Evolutionary conservation across 495 filamentous ascomycete genomes (phyloP).

Genomic region (Penicillium chermesinum): DNA sequence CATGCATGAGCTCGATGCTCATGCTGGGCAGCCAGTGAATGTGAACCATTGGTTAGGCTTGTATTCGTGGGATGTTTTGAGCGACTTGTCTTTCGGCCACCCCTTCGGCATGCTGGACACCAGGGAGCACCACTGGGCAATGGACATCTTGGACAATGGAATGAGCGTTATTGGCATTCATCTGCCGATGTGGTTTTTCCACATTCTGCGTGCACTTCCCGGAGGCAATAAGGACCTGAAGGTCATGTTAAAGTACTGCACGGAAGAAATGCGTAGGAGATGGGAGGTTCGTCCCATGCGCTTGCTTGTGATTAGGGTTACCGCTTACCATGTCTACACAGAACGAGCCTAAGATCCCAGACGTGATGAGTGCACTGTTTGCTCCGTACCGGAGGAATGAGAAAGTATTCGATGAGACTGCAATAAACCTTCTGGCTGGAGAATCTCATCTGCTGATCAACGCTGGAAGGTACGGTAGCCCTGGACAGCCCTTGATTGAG

Average conservation of each 20-base stretch:
- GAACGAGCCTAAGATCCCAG: no score
- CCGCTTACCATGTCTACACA: no score
- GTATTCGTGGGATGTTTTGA: conserved; percentile 50
- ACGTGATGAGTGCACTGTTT: no score
- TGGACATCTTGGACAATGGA: conserved; percentile 23
- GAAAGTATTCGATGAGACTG: conserved; percentile 20
- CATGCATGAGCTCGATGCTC: conserved; percentile 14
- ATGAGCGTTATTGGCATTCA: conserved; percentile 29
- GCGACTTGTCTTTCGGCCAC: conserved; percentile 44
- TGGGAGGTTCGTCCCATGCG: not conserved
- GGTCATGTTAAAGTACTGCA: not conserved
- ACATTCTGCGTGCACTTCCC: conserved; percentile 13
- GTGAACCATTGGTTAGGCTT: conserved; percentile 41
- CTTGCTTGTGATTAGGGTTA: no score
- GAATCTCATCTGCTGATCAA: conserved; percentile 34
- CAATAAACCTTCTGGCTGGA: conserved; percentile 27
- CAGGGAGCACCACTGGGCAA: conserved; percentile 26
- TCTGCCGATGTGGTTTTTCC: conserved; percentile 35
- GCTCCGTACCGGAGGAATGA: no score
- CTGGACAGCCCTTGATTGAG: not conserved
- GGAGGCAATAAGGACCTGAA: not conserved
- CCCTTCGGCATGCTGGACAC: conserved; percentile 42
- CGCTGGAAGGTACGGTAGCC: conserved; percentile 34
- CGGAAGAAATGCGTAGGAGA: not conserved
- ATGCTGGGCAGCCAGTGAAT: conserved; percentile 24